phyloP scores from a whole-genome alignment of 164 flowering plant genomes.

The Aristolochia fimbriata region DNA sequence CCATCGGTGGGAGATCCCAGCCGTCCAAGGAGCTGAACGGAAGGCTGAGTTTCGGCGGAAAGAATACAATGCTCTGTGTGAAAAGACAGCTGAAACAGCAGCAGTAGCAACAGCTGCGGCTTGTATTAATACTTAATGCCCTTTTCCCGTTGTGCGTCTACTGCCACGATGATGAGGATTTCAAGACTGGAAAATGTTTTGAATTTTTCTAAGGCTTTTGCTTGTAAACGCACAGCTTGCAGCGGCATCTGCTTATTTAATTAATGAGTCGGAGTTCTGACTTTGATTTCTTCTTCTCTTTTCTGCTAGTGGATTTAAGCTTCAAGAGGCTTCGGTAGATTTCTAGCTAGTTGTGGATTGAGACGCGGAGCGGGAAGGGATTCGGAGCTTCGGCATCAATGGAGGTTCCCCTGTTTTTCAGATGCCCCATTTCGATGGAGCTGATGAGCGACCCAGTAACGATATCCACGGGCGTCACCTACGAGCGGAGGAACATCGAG shows the following conservation, averaged over 20 bases:
- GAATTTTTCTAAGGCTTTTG: not conserved
- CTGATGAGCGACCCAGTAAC: conserved; percentile 65
- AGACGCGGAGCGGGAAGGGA: conserved; percentile 6
- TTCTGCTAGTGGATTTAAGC: not conserved
- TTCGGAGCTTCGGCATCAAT: conserved; percentile 8
- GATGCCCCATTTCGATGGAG: conserved; percentile 77
- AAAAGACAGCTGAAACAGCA: not conserved
- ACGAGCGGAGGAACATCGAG: conserved; percentile 50
- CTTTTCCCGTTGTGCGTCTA: not conserved
- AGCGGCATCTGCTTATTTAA: conserved; percentile 6
- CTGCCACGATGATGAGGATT: not conserved
- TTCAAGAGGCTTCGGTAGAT: no score
- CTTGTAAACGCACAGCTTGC: conserved; percentile 8
- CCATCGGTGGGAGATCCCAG: not conserved
- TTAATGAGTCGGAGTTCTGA: conserved; percentile 3
- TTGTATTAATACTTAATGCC: not conserved
- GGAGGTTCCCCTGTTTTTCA: conserved; percentile 44
- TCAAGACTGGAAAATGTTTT: not conserved
- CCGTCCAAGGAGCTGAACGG: not conserved
- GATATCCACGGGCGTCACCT: conserved; percentile 59
- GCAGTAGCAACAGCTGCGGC: not conserved
- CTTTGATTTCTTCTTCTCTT: conserved; percentile 7
- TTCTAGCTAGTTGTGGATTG: not conserved
- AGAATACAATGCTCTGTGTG: not conserved
- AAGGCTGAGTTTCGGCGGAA: not conserved